Evolutionary conservation across 2,329 filamentous ascomycete species (phyloP).

Genomic region (Pseudopyricularia cyperi): DNA sequence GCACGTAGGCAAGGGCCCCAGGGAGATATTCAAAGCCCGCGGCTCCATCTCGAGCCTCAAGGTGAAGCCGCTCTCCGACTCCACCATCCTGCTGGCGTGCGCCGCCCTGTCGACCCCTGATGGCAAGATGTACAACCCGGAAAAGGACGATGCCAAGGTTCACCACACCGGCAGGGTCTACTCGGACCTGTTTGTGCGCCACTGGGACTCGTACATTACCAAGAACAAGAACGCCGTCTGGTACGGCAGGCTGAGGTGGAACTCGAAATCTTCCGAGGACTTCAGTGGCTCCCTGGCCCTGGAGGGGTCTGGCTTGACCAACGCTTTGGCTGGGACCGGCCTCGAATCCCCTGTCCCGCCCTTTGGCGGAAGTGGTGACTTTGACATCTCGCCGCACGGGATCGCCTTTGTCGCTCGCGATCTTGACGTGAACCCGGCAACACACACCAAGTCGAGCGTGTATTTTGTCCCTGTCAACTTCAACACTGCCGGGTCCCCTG

Average conservation of each 20-base stretch:
- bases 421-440: slow-evolving; percentile 54
- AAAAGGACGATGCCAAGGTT: slow-evolving; percentile 37
- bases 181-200: slow-evolving; percentile 61
- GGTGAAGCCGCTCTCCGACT: slow-evolving; percentile 32
- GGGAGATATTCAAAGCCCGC: slow-evolving; percentile 34
- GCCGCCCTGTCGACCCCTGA: slow-evolving; percentile 54
- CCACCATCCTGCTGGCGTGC: slow-evolving; percentile 38
- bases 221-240: slow-evolving; percentile 61
- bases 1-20: slow-evolving; percentile 23
- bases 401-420: slow-evolving; percentile 61
- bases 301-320: slow-evolving; percentile 33
- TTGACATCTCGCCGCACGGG: slow-evolving; percentile 55
- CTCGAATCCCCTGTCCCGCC: slow-evolving; percentile 59
- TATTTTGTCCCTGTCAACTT: slow-evolving; percentile 60
- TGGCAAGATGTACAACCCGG: slow-evolving; percentile 56
- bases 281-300: slow-evolving; percentile 20
- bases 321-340: slow-evolving; percentile 46
- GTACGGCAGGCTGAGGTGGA: slow-evolving; percentile 47
- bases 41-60: slow-evolving; percentile 48
- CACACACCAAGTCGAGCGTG: slow-evolving; percentile 70
- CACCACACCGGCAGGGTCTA: slow-evolving; percentile 56
- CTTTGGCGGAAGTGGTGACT: slow-evolving; percentile 71
- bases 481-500: slow-evolving; percentile 34
- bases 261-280: slow-evolving; percentile 15
- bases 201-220: slow-evolving; percentile 69